Percentiles rank a stretch among this genome's conserved stretches.
phyloP scores from a whole-genome alignment of 148 eudicot genomes.

The Chenopodium formosanum region DNA sequence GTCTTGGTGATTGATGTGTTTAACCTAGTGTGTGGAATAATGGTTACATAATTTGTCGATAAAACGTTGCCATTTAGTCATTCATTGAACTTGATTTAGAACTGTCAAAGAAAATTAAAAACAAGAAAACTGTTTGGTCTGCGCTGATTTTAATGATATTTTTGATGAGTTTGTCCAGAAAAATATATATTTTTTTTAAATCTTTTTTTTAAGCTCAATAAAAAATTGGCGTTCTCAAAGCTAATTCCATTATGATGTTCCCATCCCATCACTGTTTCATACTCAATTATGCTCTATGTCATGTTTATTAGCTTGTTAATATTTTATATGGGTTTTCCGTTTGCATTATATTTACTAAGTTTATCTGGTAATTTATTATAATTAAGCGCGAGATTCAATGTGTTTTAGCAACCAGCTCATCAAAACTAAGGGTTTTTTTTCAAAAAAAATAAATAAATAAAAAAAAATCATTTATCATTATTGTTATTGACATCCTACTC shows the following conservation, averaged over 20 bases:
- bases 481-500: background rate
- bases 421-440: background rate
- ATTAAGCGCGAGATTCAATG: background rate
- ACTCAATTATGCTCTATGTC: background rate
- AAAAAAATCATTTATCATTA: too few relatives aligned
- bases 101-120: background rate
- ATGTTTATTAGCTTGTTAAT: background rate
- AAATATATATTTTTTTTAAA: too few relatives aligned
- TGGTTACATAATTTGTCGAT: background rate
- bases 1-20: background rate
- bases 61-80: background rate
- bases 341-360: background rate
- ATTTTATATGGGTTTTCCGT: background rate
- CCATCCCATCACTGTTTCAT: background rate
- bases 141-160: background rate
- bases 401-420: background rate
- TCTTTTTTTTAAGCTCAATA: background rate
- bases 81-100: background rate
- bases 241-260: background rate
- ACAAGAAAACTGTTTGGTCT: background rate
- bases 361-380: background rate
- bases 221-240: background rate
- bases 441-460: too few relatives aligned
- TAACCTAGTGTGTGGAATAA: background rate
- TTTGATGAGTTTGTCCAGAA: background rate